phyloP scores from a whole-genome alignment of 225 moss, liverwort and hornwort species.

The Polytrichum commune region DNA sequence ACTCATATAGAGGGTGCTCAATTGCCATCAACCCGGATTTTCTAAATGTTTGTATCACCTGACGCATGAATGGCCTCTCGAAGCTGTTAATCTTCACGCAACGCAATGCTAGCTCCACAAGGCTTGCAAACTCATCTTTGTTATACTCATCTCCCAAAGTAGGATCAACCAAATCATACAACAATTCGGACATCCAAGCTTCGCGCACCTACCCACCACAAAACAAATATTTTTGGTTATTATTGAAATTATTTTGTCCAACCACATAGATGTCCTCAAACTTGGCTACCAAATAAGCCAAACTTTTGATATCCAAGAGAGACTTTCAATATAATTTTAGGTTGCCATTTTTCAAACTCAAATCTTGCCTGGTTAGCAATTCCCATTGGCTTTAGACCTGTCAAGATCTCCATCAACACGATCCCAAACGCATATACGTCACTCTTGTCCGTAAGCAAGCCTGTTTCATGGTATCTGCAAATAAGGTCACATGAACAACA shows the following conservation, averaged over 20 bases:
- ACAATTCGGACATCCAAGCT: constrained; percentile 17
- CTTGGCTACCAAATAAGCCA: too few species aligned
- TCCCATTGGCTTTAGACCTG: constrained; percentile 7
- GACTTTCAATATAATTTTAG: background rate
- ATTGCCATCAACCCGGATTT: constrained; percentile 1
- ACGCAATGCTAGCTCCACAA: constrained; percentile 15
- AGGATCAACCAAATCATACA: constrained; percentile 23
- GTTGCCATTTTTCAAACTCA: background rate
- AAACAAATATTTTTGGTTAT: background rate
- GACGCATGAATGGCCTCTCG: constrained; percentile 25
- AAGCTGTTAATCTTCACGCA: constrained; percentile 5
- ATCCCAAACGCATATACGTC: constrained; percentile 43
- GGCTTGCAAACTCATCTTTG: constrained; percentile 10
- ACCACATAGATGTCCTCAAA: too few species aligned
- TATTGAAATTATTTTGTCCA: background rate
- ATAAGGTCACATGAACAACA: too few species aligned
- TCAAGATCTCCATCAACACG: constrained; percentile 34
- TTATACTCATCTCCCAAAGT: constrained; percentile 13
- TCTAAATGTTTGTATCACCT: constrained; percentile 19
- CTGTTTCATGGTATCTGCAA: constrained; percentile 26
- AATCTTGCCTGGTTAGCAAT: constrained; percentile 18
- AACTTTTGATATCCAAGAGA: background rate
- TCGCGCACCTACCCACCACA: constrained; percentile 14
- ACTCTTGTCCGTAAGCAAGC: constrained; percentile 33
- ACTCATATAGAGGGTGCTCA: background rate